These are phyloP conservation scores for Polytolypa hystricis DNA, from an alignment of 2,329 filamentous ascomycete genomes.

Conservation along the genomic window DNA sequence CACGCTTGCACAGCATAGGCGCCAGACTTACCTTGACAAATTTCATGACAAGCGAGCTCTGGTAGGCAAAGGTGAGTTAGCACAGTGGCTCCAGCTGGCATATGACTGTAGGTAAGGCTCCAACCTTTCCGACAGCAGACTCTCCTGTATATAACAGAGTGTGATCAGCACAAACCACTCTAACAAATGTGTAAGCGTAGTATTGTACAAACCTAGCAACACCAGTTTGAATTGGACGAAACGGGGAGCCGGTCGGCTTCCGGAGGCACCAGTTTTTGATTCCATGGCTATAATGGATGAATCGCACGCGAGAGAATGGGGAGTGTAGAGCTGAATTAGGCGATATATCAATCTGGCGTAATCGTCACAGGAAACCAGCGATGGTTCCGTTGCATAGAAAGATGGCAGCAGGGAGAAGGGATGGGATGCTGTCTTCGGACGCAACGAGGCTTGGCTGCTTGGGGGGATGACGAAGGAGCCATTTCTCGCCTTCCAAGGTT, in stretches of 20 bases:
- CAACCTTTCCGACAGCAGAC: slow-evolving; percentile 95
- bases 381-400: no score
- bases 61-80: slow-evolving; percentile 20
- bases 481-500: no score
- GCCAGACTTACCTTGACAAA: slow-evolving; percentile 77
- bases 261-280: slow-evolving; percentile 68
- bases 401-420: no score
- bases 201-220: slow-evolving; percentile 74
- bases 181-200: no score
- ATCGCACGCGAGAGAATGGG: no score
- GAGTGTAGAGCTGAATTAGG: no score
- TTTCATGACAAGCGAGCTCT: slow-evolving; percentile 95
- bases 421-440: neutral
- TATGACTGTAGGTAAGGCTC: slow-evolving; percentile 8
- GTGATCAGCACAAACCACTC: slow-evolving; percentile 3
- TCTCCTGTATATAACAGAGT: slow-evolving; percentile 53
- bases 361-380: no score
- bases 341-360: no score
- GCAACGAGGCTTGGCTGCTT: no score
- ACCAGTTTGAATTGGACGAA: slow-evolving; percentile 99
- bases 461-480: slow-evolving; percentile 6
- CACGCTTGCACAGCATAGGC: neutral
- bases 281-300: no score
- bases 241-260: slow-evolving; percentile 56
- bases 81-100: slow-evolving; percentile 9